phyloP scores from a whole-genome alignment of 768 basidiomycete genomes.

The Paxillus rubicundulus region DNA sequence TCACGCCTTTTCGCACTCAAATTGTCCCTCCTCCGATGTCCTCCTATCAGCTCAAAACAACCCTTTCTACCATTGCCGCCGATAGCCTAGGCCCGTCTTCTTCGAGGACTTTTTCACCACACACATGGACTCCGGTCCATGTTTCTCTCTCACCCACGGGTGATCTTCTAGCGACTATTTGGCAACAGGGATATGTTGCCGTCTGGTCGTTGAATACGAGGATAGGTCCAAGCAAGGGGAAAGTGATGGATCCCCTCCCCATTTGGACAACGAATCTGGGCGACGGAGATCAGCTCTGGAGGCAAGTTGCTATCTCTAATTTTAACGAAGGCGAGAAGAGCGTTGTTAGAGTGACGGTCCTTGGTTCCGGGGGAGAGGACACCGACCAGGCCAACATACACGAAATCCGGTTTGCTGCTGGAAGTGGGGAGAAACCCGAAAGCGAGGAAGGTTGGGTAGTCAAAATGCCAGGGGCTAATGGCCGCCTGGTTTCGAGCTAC shows the following conservation, averaged over 20 bases:
- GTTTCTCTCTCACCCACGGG: constrained; percentile 53
- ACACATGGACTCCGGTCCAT: constrained; percentile 57
- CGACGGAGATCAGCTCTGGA: constrained; percentile 18
- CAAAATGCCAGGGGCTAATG: constrained; percentile 40
- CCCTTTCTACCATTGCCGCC: constrained; percentile 4
- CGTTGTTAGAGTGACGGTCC: constrained; percentile 28
- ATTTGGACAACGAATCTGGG: constrained; percentile 33
- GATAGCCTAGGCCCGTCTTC: background rate
- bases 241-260: constrained; percentile 55
- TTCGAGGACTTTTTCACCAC: constrained; percentile 1
- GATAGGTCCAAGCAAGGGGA: constrained; percentile 52
- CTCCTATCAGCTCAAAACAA: constrained; percentile 46
- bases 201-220: constrained; percentile 70
- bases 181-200: constrained; percentile 65
- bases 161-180: constrained; percentile 65
- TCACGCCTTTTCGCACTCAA: constrained; percentile 92
- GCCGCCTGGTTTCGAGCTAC: constrained; percentile 41
- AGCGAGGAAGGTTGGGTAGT: constrained; percentile 7
- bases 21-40: constrained; percentile 99
- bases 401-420: constrained; percentile 12
- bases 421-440: background rate
- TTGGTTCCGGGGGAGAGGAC: constrained; percentile 39
- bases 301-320: constrained; percentile 28
- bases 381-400: constrained; percentile 35
- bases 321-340: background rate